Conservation (phyloP, 495 filamentous ascomycete genomes). For the Xylaria cubensis region DNA sequence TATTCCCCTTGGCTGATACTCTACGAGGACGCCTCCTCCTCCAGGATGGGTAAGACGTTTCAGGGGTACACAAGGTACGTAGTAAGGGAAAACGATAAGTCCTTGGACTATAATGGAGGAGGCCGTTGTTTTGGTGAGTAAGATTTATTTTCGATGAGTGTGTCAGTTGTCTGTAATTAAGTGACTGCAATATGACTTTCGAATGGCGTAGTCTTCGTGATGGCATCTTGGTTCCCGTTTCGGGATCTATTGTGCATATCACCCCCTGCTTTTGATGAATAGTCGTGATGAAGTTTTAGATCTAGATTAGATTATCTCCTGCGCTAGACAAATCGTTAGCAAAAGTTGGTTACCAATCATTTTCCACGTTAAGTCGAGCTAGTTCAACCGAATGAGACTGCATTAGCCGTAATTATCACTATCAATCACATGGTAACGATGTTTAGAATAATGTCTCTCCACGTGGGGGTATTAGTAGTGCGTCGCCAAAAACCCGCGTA, state of each 20-base stretch:
- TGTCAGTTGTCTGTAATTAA: not conserved
- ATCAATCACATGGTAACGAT: slow-evolving; percentile 1
- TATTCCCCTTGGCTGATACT: not conserved
- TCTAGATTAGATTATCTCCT: not conserved
- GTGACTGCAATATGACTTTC: not conserved
- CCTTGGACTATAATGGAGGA: not conserved
- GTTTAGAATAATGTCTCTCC: not conserved
- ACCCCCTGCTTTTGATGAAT: not conserved
- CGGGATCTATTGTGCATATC: not conserved
- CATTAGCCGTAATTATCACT: not conserved
- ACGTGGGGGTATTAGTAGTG: not conserved
- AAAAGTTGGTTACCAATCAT: not conserved
- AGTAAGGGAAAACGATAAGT: not conserved
- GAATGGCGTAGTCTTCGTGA: not conserved
- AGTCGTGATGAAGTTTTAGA: not conserved
- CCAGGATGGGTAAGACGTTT: not conserved
- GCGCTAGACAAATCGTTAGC: not conserved
- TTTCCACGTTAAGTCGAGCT: not conserved
- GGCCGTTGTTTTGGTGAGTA: not conserved
- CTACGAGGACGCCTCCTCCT: not conserved
- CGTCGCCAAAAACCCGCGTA: not conserved
- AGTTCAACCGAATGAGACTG: not conserved
- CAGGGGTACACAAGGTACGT: not conserved
- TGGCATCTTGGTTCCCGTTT: not conserved
- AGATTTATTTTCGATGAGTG: not conserved